A percentile compares a stretch with the other conserved stretches of the same genome.
Evolutionary conservation across 495 filamentous ascomycete genomes (phyloP).

Genomic region (Talaromyces nanjingensis): DNA sequence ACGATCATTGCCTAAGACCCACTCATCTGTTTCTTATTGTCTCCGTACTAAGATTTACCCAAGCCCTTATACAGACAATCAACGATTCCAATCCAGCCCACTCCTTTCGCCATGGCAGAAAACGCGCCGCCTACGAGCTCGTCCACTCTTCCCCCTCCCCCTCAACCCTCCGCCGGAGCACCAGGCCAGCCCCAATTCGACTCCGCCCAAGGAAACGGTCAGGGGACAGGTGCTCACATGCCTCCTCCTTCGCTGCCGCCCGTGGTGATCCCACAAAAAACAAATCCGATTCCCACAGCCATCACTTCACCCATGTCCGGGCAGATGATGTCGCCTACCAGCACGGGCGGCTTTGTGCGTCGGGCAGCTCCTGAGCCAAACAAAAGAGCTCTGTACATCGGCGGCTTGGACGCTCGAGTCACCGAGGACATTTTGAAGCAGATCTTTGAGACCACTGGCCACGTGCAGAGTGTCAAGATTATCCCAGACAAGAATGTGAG

Average conservation of each 20-base stretch:
- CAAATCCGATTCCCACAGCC: conserved; percentile 88
- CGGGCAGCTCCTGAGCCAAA: conserved; percentile 96
- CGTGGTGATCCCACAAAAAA: conserved; percentile 91
- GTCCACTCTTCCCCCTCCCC: conserved; percentile 54
- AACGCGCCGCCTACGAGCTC: conserved; percentile 47
- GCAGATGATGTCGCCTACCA: conserved; percentile 75
- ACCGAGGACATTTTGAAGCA: conserved; percentile 95
- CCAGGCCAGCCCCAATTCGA: conserved; percentile 66
- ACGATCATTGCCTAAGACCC: conserved; percentile 11
- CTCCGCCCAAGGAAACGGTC: conserved; percentile 55
- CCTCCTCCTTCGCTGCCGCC: conserved; percentile 85
- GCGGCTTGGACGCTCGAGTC: conserved; percentile 88
- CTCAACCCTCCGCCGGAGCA: conserved; percentile 59
- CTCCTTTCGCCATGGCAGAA: conserved; percentile 55
- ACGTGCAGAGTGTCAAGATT: conserved; percentile 98
- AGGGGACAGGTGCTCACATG: conserved; percentile 67
- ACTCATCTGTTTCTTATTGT: not conserved
- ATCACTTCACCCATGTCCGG: conserved; percentile 81
- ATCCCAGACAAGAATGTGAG: conserved; percentile 98
- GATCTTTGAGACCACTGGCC: conserved; percentile 97
- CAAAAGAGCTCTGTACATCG: conserved; percentile 95
- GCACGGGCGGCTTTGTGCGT: conserved; percentile 72
- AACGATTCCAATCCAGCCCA: conserved; percentile 1
- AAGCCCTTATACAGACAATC: conserved; percentile 9
- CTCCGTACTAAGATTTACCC: conserved; percentile 7